Conservation (phyloP, 768 basidiomycete species). For the Psilocybe cubensis region DNA sequence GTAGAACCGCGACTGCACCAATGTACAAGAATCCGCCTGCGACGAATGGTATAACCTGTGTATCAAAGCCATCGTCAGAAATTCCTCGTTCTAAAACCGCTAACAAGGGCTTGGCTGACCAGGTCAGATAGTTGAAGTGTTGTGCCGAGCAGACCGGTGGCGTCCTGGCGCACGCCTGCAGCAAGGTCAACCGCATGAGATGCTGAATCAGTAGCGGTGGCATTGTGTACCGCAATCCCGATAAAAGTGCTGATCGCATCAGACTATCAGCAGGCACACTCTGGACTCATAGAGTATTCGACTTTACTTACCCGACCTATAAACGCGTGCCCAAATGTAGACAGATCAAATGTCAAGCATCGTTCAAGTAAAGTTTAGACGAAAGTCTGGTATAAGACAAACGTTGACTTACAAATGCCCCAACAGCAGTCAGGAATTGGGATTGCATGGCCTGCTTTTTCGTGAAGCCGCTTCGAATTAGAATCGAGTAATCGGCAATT, state of each 20-base stretch:
- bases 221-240: constrained; percentile 83
- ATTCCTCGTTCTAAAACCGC: constrained; percentile 19
- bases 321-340: constrained; percentile 14
- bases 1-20: constrained; percentile 89
- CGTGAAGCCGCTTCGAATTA: constrained; percentile 87
- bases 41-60: constrained; percentile 85
- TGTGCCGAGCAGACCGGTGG: constrained; percentile 81
- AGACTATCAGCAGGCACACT: constrained; percentile 6
- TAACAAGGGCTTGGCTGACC: constrained; percentile 49
- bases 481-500: constrained; percentile 96
- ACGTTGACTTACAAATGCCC: constrained; percentile 77
- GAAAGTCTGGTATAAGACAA: constrained; percentile 22
- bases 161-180: constrained; percentile 76
- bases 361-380: background rate
- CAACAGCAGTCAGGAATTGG: constrained; percentile 89
- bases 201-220: constrained; percentile 54
- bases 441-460: constrained; percentile 93
- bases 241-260: constrained; percentile 71
- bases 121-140: constrained; percentile 80
- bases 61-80: constrained; percentile 11
- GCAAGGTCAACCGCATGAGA: constrained; percentile 61
- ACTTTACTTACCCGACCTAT: constrained; percentile 46
- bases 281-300: constrained; percentile 6
- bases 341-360: constrained; percentile 5
- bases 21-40: constrained; percentile 94